Evolutionary conservation across 441 rosid genomes (phyloP).

Genomic region (Pelargonium australe): DNA sequence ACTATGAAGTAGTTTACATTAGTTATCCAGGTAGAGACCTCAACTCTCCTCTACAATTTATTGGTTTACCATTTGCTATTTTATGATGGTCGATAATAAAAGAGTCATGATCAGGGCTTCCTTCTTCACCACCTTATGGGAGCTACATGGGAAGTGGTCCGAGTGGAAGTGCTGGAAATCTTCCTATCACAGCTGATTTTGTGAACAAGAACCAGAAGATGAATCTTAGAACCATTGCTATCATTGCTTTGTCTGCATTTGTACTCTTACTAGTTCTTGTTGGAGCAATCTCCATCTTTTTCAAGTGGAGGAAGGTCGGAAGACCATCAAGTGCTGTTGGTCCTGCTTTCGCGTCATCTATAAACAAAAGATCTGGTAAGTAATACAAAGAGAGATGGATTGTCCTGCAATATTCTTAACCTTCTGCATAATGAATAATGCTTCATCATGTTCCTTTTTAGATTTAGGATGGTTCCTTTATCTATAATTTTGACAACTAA

Average conservation of each 20-base stretch:
- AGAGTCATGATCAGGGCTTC: conserved; percentile 49
- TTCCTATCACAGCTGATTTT: conserved; percentile 63
- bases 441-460: no score
- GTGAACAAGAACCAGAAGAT: conserved; percentile 57
- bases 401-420: no score
- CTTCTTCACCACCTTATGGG: conserved; percentile 65
- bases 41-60: conserved; percentile 13
- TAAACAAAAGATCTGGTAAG: conserved; percentile 84
- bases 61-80: conserved; percentile 12
- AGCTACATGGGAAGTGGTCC: conserved; percentile 50
- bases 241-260: conserved; percentile 70
- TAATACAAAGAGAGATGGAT: neutral
- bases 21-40: conserved; percentile 72
- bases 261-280: conserved; percentile 62
- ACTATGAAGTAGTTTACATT: conserved; percentile 59
- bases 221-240: conserved; percentile 59
- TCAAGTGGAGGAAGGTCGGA: conserved; percentile 75
- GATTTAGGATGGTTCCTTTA: neutral
- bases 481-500: no score
- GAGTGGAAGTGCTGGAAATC: conserved; percentile 51
- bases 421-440: no score
- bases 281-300: conserved; percentile 55
- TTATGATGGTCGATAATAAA: conserved; percentile 20
- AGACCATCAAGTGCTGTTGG: conserved; percentile 80
- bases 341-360: conserved; percentile 55